Evolutionary conservation across 2,329 filamentous ascomycete species (phyloP), one percentile per base, ranked within the genome.

Genomic region (Colletotrichum lentis): DNA sequence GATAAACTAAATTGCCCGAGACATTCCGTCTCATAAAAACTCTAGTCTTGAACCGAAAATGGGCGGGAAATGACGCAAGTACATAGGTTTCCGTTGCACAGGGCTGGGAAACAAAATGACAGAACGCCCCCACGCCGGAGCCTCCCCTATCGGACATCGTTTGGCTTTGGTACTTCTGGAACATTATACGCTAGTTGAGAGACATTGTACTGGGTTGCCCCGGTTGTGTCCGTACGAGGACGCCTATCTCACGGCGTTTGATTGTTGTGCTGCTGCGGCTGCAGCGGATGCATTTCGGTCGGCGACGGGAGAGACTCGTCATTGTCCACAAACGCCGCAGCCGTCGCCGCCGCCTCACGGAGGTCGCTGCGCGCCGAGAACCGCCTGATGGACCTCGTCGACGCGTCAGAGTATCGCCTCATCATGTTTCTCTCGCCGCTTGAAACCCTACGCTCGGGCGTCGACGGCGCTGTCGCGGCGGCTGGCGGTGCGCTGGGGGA

Each of bases 351-450:
- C 22, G 65, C 62, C 62, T 60, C 65, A 24, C 65, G 62, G 8
- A 68, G 22, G 22, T 68, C 65, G 18, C 56, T 68, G 62, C 62
- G 65, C 4, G 62, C 65, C 5, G 65, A 68, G 37, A 68, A 68
- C n/a, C 65, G 54, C n/a, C 65, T 35, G 3, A 68, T 56, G 12
- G 65, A 68, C 27, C 65, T 50, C 6, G 62, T 59, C 12, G 65
- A 68, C 35, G 62, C 64, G 37, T 68, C 65, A 7, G 65, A 68
- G 27, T 60, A 68, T 22, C 65, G 49, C 37, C 65, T 65, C 65
- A 61, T 68, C 4, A 57, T 59, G 18, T 60, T 61, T 20, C 65
- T 59, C 6, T 65, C 56, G 24, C 62, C 43, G 16, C 50, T 49
- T 5, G 65, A 68, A 20, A 14, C 22, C 37, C 31, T 65, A 10